Percentiles rank a stretch among this genome's conserved stretches.
These are phyloP conservation scores for Talaromyces amestolkiae DNA, from an alignment of 2,329 filamentous ascomycete species.

Conservation along the genomic window DNA sequence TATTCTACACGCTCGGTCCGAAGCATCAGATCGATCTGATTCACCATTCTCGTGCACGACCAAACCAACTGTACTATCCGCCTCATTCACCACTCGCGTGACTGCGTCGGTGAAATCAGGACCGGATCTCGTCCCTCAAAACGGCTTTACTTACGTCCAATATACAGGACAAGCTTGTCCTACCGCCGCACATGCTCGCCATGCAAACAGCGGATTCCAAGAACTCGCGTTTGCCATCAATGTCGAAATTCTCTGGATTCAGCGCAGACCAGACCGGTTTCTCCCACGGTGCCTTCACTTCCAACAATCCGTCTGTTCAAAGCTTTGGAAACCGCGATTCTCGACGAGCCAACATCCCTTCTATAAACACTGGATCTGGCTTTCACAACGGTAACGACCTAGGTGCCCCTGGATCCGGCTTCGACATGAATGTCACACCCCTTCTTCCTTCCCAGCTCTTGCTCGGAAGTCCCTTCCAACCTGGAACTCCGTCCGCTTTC, in stretches of 20 bases:
- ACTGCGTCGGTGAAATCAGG: constrained; percentile 26
- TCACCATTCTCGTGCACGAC: neutral
- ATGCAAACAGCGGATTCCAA: constrained; percentile 82
- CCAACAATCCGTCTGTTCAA: constrained; percentile 67
- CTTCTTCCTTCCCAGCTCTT: constrained; percentile 91
- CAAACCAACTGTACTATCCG: neutral
- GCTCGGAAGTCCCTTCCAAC: constrained; percentile 93
- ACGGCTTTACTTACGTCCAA: constrained; percentile 78
- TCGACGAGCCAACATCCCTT: constrained; percentile 78
- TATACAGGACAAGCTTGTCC: constrained; percentile 78
- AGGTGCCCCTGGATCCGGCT: constrained; percentile 80
- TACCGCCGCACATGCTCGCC: constrained; percentile 75
- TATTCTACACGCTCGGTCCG: neutral
- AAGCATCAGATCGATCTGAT: neutral
- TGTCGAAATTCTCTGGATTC: constrained; percentile 75
- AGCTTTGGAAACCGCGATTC: constrained; percentile 85
- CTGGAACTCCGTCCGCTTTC: constrained; percentile 86
- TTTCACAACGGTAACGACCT: constrained; percentile 67
- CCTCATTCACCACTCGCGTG: constrained; percentile 10
- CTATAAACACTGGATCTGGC: constrained; percentile 78
- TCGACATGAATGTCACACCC: constrained; percentile 98
- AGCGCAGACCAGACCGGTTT: constrained; percentile 76
- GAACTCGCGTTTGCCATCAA: constrained; percentile 64
- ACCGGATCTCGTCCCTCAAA: constrained; percentile 53
- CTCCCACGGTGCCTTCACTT: constrained; percentile 87